Evolutionary conservation across 148 eudicot species (phyloP), one percentile per base, ranked within the genome.

Genomic region (Chenopodium suecicum): DNA sequence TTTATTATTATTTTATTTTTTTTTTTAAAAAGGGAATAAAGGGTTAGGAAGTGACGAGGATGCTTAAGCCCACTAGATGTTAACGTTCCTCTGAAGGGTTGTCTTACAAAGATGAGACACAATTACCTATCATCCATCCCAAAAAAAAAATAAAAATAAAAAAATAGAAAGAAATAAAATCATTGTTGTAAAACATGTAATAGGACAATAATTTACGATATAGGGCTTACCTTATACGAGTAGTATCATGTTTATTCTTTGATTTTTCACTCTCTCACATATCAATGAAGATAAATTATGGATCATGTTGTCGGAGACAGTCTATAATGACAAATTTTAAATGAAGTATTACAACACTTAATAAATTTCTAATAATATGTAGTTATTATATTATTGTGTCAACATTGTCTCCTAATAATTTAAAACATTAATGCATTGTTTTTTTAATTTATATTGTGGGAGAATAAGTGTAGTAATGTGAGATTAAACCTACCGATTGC

Each of bases 41-140:
- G 70, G 60, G 63, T 64, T 22, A 54, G 68, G 32, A 82, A 82
- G 48, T 50, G 64, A 70, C 31, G 23, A 12, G 76, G 79, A 58
- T 25, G 29, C 62, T n/a, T 4, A 54, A 58, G 31, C 34, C 75
- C 74, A 81, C 78, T 34, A 56, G 62, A 9, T 19, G 68, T 48
- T 60, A 60, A 70, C 22, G 23, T 44, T 67, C 16, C 44, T 44
- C 62, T 70, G 63, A 77, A 58, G 25, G 29, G 19, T 70, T 82
- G 84, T 75, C 84, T 77, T 77, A 56, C 62, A 60, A 77, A 64
- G 77, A 77, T 76, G 78, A 71, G 73, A 82, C 84, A 82, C 54
- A 29, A 20, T 77, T 4, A 56, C 60, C 54, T 56, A 25, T 11
- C 17, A 25, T 67, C 14, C 37, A 34, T 37, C 14, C 34, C 27